Base-by-base conservation (phyloP, 768 basidiomycete species). In the Mycena pura region DNA sequence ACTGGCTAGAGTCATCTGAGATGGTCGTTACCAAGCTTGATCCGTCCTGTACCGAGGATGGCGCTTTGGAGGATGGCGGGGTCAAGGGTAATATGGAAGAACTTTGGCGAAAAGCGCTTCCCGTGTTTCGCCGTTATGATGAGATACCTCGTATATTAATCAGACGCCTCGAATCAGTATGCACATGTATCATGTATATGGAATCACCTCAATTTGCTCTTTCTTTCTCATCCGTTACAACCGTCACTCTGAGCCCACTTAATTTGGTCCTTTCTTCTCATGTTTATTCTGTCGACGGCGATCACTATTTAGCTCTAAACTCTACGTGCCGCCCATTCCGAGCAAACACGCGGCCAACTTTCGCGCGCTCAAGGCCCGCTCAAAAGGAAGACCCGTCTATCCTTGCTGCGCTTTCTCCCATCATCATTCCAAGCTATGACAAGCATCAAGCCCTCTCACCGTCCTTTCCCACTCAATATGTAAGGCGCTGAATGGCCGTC, bases 141-240 rank as follows among this genome's bases (percentile, higher is more conserved):
- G n/a, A n/a, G n/a, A n/a, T n/a, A n/a, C n/a, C n/a, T n/a, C n/a
- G n/a, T n/a, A n/a, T n/a, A n/a, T n/a, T n/a, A n/a, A n/a, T n/a
- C n/a, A n/a, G n/a, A n/a, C n/a, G n/a, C n/a, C n/a, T n/a, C n/a
- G n/a, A n/a, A n/a, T n/a, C n/a, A n/a, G n/a, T n/a, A n/a, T n/a
- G n/a, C n/a, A n/a, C n/a, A n/a, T n/a, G n/a, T n/a, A n/a, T n/a
- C n/a, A n/a, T n/a, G n/a, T n/a, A n/a, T n/a, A n/a, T 47, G 46
- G 46, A 27, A 29, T 47, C 15, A 49, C 47, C 31, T 49, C 47
- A 36, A 36, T 36, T 36, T 36, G 34, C 34, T 36, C 17, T 36
- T 34, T 49, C 47, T 49, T 49, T 49, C 32, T 49, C 47, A 49
- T 49, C 32, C 32, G 47, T 34, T 34, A 49, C 47, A 49, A 32